A percentile compares a stretch with the other conserved stretches of the same genome.
phyloP scores from a whole-genome alignment of 441 rosid species.

The Aquilaria agallochum region DNA sequence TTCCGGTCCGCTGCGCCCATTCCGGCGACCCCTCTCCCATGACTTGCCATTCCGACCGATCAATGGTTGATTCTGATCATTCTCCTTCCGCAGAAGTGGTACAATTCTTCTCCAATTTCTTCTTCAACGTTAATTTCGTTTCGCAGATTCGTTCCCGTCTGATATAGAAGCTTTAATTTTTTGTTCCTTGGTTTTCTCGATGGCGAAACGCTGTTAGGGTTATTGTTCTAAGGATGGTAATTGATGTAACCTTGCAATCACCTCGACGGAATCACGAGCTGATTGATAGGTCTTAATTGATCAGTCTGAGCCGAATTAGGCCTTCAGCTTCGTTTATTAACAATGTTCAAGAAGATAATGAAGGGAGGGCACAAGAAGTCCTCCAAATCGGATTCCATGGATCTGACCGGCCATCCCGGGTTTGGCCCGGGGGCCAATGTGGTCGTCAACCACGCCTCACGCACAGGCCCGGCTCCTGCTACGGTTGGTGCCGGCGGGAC shows the following conservation, averaged over 20 bases:
- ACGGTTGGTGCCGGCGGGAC: constrained; percentile 22
- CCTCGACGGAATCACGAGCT: constrained; percentile 12
- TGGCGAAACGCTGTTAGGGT: neutral
- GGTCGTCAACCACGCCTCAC: constrained; percentile 19
- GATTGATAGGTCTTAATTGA: constrained; percentile 4
- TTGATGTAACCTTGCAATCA: constrained; percentile 10
- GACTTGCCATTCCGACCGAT: constrained; percentile 14
- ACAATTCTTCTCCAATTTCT: neutral
- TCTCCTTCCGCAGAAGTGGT: constrained; percentile 8
- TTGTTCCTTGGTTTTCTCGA: too few relatives aligned
- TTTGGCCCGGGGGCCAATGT: constrained; percentile 42
- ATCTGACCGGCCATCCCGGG: constrained; percentile 30
- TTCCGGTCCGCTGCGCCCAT: constrained; percentile 20
- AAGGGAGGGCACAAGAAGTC: constrained; percentile 32
- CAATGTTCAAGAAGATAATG: too few relatives aligned
- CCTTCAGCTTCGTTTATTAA: constrained; percentile 20
- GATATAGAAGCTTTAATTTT: neutral
- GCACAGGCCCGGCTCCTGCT: constrained; percentile 24
- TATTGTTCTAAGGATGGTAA: neutral
- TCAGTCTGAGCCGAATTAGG: constrained; percentile 22
- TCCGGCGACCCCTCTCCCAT: constrained; percentile 27
- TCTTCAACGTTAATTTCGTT: neutral
- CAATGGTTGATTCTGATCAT: neutral
- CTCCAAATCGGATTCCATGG: constrained; percentile 16
- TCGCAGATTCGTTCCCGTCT: constrained; percentile 15